A percentile compares a stretch with the other conserved stretches of the same genome.
These are phyloP conservation scores for Tolypocladium nubicola DNA, from an alignment of 2,329 filamentous ascomycete species.

Conservation along the genomic window DNA sequence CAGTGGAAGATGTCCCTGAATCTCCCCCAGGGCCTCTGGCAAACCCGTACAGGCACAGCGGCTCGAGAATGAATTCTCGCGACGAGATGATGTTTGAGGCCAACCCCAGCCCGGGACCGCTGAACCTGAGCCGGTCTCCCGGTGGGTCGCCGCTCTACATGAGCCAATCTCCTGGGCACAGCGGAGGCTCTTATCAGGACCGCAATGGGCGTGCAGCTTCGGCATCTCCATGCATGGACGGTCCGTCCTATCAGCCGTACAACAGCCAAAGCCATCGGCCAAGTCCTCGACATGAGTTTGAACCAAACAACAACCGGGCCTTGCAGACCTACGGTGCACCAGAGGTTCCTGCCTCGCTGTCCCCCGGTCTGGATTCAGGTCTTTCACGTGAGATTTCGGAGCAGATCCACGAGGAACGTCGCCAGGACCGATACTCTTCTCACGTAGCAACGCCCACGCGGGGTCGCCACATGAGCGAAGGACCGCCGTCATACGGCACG, in stretches of 20 bases:
- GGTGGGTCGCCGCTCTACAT: slow-evolving; percentile 17
- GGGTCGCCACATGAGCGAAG: slow-evolving; percentile 27
- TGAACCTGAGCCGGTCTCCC: slow-evolving; percentile 28
- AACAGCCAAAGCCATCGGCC: slow-evolving; percentile 19
- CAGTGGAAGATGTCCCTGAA: slow-evolving; percentile 54
- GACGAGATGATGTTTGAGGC: slow-evolving; percentile 30
- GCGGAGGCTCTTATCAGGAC: slow-evolving; percentile 13
- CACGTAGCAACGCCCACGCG: slow-evolving; percentile 29
- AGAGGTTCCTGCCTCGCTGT: slow-evolving; percentile 43
- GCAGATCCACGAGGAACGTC: slow-evolving; percentile 45
- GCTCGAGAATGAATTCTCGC: slow-evolving; percentile 12
- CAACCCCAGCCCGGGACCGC: slow-evolving; percentile 30
- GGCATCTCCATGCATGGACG: slow-evolving; percentile 22
- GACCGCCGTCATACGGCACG: slow-evolving; percentile 12
- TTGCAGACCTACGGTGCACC: slow-evolving; percentile 30
- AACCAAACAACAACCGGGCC: slow-evolving; percentile 20
- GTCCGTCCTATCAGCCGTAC: slow-evolving; percentile 18
- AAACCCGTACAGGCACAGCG: slow-evolving; percentile 15
- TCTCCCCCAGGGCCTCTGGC: slow-evolving; percentile 23
- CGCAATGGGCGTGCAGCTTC: slow-evolving; percentile 7
- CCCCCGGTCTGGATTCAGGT: slow-evolving; percentile 48
- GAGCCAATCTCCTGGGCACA: slow-evolving; percentile 10
- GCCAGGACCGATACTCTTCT: slow-evolving; percentile 33
- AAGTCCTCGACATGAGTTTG: slow-evolving; percentile 23
- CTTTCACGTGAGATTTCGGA: slow-evolving; percentile 47